phyloP scores from a whole-genome alignment of 345 rosid genomes.

The Dovyalis caffra region DNA sequence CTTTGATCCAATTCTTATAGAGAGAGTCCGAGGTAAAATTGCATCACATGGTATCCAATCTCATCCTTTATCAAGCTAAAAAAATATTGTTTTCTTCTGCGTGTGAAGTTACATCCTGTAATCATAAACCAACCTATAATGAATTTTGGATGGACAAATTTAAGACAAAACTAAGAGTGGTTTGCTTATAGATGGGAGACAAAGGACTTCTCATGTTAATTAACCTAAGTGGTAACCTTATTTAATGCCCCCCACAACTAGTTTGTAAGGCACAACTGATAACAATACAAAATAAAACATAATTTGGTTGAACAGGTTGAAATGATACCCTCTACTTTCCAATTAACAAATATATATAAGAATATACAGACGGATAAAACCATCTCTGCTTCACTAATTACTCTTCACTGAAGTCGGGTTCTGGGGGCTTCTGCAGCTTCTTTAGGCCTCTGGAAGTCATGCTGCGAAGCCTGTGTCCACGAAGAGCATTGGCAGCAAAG shows the following conservation, averaged over 20 bases:
- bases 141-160: background rate
- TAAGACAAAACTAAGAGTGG: background rate
- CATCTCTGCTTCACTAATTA: background rate
- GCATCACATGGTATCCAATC: too few species aligned
- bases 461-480: slow-evolving; percentile 37
- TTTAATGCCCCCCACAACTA: background rate
- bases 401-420: slow-evolving; percentile 61
- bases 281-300: background rate
- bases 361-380: background rate
- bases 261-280: background rate
- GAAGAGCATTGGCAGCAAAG: slow-evolving; percentile 76
- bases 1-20: background rate
- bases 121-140: background rate
- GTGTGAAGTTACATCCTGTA: too few species aligned
- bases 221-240: background rate
- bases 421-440: slow-evolving; percentile 68
- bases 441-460: slow-evolving; percentile 32
- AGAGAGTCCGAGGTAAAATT: background rate
- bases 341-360: background rate
- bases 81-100: too few species aligned
- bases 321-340: background rate
- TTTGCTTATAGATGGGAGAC: background rate
- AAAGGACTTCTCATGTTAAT: background rate
- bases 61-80: too few species aligned
- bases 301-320: background rate